phyloP scores from a whole-genome alignment of 2,329 filamentous ascomycete species.

The Didymella segeticola region DNA sequence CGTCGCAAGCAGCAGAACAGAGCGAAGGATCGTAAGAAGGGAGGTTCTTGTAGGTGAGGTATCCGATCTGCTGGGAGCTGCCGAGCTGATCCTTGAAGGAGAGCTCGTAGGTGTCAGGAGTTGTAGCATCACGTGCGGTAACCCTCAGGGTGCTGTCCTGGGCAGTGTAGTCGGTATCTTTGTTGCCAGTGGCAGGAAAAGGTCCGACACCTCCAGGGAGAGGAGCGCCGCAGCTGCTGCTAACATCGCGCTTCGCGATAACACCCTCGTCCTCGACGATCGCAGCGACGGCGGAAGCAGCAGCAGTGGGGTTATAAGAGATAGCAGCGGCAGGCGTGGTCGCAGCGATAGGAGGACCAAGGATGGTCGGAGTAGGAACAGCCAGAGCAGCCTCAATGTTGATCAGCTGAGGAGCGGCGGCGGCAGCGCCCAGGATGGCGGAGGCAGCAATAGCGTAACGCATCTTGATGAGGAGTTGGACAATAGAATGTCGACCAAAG shows the following conservation, averaged over 20 bases:
- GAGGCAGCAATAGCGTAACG: conserved; percentile 30
- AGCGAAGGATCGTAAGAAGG: conserved; percentile 23
- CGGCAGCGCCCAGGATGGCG: conserved; percentile 27
- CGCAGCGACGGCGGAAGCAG: conserved; percentile 28
- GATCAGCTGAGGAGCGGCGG: conserved; percentile 39
- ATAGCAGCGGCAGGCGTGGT: conserved; percentile 36
- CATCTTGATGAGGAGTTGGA: conserved; percentile 25
- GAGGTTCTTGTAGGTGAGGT: conserved; percentile 38
- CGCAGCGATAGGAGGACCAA: conserved; percentile 36
- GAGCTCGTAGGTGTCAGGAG: conserved; percentile 26
- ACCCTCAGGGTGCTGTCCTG: conserved; percentile 11
- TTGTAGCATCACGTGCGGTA: conserved; percentile 13
- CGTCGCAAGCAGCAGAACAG: conserved; percentile 32
- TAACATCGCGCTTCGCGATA: conserved; percentile 6
- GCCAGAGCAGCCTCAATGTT: conserved; percentile 48
- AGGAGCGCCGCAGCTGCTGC: conserved; percentile 12
- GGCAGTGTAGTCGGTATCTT: conserved; percentile 19
- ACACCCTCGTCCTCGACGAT: conserved; percentile 17
- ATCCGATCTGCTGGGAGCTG: conserved; percentile 34
- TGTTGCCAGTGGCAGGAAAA: conserved; percentile 21
- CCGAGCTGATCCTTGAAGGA: conserved; percentile 26
- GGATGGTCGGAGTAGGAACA: conserved; percentile 37
- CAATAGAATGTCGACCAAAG: background rate
- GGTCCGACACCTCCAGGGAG: conserved; percentile 23
- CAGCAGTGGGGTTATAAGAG: conserved; percentile 36